Evolutionary conservation across 306 rosid species (phyloP), one percentile per base, ranked within the genome.

Genomic region (Sphenostylis stenocarpa): DNA sequence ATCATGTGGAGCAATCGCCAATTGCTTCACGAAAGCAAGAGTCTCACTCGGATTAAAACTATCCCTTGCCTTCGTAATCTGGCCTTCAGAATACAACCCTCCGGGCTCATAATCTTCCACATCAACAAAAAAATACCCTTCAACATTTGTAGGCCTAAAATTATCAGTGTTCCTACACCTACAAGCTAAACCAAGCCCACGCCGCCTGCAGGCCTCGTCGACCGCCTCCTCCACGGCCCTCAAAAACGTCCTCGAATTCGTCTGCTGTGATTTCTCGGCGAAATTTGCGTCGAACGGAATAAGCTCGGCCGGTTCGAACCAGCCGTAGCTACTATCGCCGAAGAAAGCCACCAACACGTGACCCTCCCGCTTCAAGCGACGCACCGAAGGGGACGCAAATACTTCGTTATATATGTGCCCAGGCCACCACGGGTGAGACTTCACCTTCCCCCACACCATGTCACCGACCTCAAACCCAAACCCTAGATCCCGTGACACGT

Each of bases 371-470:
- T 90, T 67, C 0, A 90, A 75, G 1, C 96, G 88, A 51, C 98
- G 96, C 73, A 96, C 99, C 3, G 85, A 78, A 5, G 94, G 73
- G 17, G 97, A 67, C 0, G 93, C 99, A 16, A 96, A 86, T 1
- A 88, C 86, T 61, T 92, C 97, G 52, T 90, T 89, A 56, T 80
- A 96, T 73, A 96, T 91, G 24, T 89, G 98, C 3, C 99, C 99
- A 0, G 98, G 99, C 99, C 99, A 96, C 99, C 99, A 96, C 0
- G 99, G 99, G 76, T 96, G 99, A 39, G 99, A 96, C 62, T 96
- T 96, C 58, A 96, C 99, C 89, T 92, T 96, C 12, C 97, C 99
- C 99, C 99, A 96, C 1, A 96, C 97, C 94, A 96, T 68, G 70
- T 96, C 99, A 9, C 98, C 99, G 4, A 87, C 83, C 78, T 96